Evolutionary conservation across 805 yeast genomes (phyloP).

Genomic region (Saccharomycopsis oosterbeekiorum): DNA sequence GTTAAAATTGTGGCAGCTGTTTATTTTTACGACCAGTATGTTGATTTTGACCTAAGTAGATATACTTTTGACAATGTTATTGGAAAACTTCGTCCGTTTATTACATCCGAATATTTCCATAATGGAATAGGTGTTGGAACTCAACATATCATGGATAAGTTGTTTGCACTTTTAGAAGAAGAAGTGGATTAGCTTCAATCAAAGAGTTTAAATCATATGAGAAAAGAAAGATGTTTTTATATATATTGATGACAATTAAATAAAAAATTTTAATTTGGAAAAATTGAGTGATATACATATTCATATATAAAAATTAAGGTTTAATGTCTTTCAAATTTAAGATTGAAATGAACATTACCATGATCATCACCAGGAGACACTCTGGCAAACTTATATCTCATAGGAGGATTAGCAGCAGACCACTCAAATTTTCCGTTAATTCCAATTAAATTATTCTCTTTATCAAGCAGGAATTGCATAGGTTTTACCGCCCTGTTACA

Average conservation of each 20-base stretch:
- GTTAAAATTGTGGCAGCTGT: constrained; percentile 37
- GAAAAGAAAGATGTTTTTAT: too few relatives aligned
- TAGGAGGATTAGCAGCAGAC: constrained; percentile 43
- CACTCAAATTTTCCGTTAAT: constrained; percentile 56
- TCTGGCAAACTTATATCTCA: constrained; percentile 36
- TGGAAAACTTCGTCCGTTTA: constrained; percentile 30
- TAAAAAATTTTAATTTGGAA: background rate
- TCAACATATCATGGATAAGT: constrained; percentile 29
- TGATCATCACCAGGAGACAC: constrained; percentile 34
- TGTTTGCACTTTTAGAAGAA: constrained; percentile 31
- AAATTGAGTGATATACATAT: too few relatives aligned
- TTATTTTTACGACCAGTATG: constrained; percentile 42
- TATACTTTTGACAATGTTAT: constrained; percentile 27
- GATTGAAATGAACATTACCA: constrained; percentile 29
- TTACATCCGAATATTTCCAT: constrained; percentile 43
- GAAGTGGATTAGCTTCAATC: constrained; percentile 29
- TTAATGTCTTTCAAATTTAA: constrained; percentile 25
- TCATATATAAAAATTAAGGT: too few relatives aligned
- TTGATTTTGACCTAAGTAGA: constrained; percentile 35
- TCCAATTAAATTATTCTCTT: constrained; percentile 35
- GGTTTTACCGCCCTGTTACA: constrained; percentile 31
- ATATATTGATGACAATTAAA: background rate
- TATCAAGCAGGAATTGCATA: constrained; percentile 50
- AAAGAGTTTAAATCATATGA: too few relatives aligned
- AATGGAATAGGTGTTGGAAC: constrained; percentile 38